These are phyloP conservation scores for Taphrina communis DNA, from an alignment of 1,139 yeast genomes.

Conservation along the genomic window DNA sequence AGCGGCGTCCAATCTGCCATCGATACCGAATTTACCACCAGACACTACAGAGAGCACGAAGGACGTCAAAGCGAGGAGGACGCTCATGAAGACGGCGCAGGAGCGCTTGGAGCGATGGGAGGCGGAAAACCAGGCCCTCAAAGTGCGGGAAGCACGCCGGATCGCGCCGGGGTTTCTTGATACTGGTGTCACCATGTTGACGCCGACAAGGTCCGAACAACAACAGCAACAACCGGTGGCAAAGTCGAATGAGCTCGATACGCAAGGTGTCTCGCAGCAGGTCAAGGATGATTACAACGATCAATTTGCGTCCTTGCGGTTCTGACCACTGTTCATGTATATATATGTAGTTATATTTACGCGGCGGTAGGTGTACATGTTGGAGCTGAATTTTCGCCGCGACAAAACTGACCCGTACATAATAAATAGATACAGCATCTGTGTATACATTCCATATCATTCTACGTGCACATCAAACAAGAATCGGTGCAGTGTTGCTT, in stretches of 20 bases:
- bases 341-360: no score
- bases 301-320: slow-evolving; percentile 26
- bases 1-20: slow-evolving; percentile 6
- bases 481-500: no score
- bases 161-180: slow-evolving; percentile 43
- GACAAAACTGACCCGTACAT: no score
- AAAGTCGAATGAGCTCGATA: neutral
- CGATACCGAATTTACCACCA: slow-evolving; percentile 11
- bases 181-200: slow-evolving; percentile 36
- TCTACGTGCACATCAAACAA: no score
- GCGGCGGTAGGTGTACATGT: no score
- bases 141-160: slow-evolving; percentile 27
- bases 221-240: neutral
- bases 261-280: neutral
- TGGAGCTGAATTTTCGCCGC: no score
- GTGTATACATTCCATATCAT: no score
- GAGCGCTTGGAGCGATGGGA: slow-evolving; percentile 29
- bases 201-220: slow-evolving; percentile 26
- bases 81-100: neutral
- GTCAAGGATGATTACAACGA: slow-evolving; percentile 11
- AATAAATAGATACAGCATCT: no score
- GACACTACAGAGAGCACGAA: neutral
- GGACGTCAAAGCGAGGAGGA: slow-evolving; percentile 2
- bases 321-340: neutral
- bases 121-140: slow-evolving; percentile 8